A percentile compares a stretch with the other conserved stretches of the same genome.
These are phyloP conservation scores for Tephrocybe rancida DNA, from an alignment of 768 basidiomycete genomes.

Conservation along the genomic window DNA sequence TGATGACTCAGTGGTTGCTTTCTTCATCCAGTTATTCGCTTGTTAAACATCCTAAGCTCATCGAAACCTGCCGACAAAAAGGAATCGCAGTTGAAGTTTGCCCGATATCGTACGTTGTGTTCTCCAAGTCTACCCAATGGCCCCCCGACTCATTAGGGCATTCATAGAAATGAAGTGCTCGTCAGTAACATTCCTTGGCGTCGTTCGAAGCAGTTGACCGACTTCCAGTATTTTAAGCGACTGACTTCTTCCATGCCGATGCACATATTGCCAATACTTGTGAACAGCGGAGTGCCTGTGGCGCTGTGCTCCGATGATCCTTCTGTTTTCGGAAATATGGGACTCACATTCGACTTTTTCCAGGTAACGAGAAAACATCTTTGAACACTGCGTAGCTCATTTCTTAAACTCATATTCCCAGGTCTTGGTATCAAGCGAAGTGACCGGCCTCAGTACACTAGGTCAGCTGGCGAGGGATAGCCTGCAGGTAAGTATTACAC, in stretches of 20 bases:
- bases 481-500: conserved; percentile 44
- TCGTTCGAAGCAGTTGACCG: neutral
- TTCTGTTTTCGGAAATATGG: conserved; percentile 76
- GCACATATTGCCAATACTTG: conserved; percentile 72
- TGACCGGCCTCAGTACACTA: conserved; percentile 64
- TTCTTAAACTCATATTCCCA: conserved; percentile 18
- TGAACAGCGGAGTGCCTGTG: conserved; percentile 76
- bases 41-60: conserved; percentile 74
- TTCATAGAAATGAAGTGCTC: conserved; percentile 70
- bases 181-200: conserved; percentile 32
- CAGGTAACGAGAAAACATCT: no score
- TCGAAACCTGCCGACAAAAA: conserved; percentile 64
- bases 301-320: conserved; percentile 78
- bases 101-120: conserved; percentile 72
- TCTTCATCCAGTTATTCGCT: conserved; percentile 58
- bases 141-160: neutral
- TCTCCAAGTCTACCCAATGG: neutral
- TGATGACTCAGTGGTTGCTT: no score
- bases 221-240: conserved; percentile 41
- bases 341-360: conserved; percentile 77
- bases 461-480: conserved; percentile 68
- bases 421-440: conserved; percentile 71
- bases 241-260: conserved; percentile 79
- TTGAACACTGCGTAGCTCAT: neutral
- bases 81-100: conserved; percentile 74